Evolutionary conservation across 257 asterid genomes (phyloP), one percentile per base, ranked within the genome.

Genomic region (Fraxinus quadrangulata): DNA sequence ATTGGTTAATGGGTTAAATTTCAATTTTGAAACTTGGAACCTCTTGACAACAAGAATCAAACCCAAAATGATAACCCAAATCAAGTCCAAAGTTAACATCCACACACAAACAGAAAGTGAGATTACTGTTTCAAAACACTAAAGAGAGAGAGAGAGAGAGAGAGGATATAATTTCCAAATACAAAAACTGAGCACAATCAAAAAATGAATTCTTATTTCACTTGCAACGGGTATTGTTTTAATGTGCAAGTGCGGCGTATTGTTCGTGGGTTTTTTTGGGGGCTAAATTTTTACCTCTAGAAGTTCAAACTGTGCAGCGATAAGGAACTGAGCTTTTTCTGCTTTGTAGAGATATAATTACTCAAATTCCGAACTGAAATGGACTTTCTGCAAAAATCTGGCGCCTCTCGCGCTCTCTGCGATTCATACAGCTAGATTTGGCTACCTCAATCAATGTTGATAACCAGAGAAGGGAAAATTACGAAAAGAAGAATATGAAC

Each of bases 141-240:
- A 73, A 40, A 66, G 74, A 73, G 33, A 70, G 36, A 37, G 6
- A 0, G 6, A 1, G 4, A 31, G 4, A 31, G 34, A 31, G 34
- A 31, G 6, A 68, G 24, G n/a, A 56, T 31, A 3, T 68, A 28
- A 56, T 80, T 17, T 65, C 14, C 30, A 70, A 73, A 36, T 30
- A 75, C 45, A 77, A 69, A 68, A 42, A 70, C 77, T 73, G 37
- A 73, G 34, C 26, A 40, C 40, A 45, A 72, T 63, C 33, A 31
- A 10, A 63, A 63, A 9, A 24, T 13, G 17, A 28, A 61, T 23
- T 61, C 68, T 61, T 59, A 59, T 4, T 61, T 14, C 8, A n/a
- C 28, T 19, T 23, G 13, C 17, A 61, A 21, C 30, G 28, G 0
- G 67, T 61, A 13, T 8, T 61, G 26, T 21, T 6, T n/a, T 63